phyloP scores from a whole-genome alignment of 2,329 filamentous ascomycete genomes.

The Fusarium sp. region DNA sequence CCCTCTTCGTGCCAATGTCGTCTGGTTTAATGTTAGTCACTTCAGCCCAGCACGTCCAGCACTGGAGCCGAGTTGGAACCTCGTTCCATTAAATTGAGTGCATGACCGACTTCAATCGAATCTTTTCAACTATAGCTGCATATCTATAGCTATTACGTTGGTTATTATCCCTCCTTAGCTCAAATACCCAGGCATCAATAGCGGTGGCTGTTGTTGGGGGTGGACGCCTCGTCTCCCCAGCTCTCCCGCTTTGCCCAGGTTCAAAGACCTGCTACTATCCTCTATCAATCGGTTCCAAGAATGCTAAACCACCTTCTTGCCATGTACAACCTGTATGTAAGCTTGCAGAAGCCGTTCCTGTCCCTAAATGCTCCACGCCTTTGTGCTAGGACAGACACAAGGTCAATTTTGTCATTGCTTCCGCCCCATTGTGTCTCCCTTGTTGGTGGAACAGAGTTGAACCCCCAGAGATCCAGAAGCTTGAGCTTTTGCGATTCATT shows the following conservation, averaged over 20 bases:
- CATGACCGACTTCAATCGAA: neutral
- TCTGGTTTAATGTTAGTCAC: neutral
- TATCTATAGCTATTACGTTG: slow-evolving; percentile 15
- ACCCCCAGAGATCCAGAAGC: slow-evolving; percentile 15
- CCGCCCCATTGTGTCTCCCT: neutral
- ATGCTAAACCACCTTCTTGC: neutral
- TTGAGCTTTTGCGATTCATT: slow-evolving; percentile 6
- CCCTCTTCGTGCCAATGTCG: neutral
- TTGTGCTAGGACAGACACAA: slow-evolving; percentile 5
- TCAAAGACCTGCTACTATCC: neutral
- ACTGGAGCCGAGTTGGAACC: neutral
- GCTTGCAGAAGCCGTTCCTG: slow-evolving; percentile 1
- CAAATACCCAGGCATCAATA: slow-evolving; percentile 1
- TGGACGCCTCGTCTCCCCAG: neutral
- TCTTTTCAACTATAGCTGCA: slow-evolving; percentile 15
- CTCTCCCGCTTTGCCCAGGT: neutral
- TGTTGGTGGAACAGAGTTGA: neutral
- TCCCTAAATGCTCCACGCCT: neutral
- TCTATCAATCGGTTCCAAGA: slow-evolving; percentile 1
- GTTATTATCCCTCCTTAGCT: neutral
- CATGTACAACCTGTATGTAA: neutral
- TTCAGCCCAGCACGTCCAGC: neutral
- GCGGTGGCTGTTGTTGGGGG: neutral
- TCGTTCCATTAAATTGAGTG: neutral
- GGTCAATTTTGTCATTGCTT: neutral